These are phyloP conservation scores for Pueraria montana DNA, from an alignment of 306 rosid species.

Conservation along the genomic window DNA sequence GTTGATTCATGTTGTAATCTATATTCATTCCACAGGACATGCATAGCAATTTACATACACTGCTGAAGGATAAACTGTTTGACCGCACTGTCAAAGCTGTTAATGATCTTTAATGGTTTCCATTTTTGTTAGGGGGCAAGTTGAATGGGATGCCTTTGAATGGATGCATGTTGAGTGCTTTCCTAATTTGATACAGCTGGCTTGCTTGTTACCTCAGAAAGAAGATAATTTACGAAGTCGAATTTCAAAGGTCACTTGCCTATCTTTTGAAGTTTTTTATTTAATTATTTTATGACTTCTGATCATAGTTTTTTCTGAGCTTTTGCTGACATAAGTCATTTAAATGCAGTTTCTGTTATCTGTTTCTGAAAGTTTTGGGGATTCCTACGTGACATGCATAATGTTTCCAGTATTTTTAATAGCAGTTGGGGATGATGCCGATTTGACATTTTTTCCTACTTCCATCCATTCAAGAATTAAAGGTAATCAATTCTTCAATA, in stretches of 20 bases:
- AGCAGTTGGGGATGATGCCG: slow-evolving; percentile 84
- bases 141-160: slow-evolving; percentile 89
- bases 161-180: slow-evolving; percentile 95
- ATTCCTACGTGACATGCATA: slow-evolving; percentile 80
- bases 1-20: slow-evolving; percentile 36
- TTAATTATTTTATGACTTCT: slow-evolving; percentile 22
- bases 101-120: slow-evolving; percentile 51
- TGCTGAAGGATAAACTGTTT: slow-evolving; percentile 19
- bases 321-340: slow-evolving; percentile 49
- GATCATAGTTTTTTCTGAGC: slow-evolving; percentile 2
- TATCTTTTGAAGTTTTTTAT: slow-evolving; percentile 33
- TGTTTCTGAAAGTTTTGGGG: slow-evolving; percentile 82
- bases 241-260: slow-evolving; percentile 74
- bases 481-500: slow-evolving; percentile 57
- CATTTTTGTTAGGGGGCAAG: slow-evolving; percentile 70
- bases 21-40: neutral
- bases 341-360: slow-evolving; percentile 86
- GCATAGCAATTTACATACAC: neutral
- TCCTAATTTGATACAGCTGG: slow-evolving; percentile 84
- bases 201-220: slow-evolving; percentile 89
- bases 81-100: slow-evolving; percentile 31
- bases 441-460: slow-evolving; percentile 80
- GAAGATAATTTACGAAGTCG: slow-evolving; percentile 88
- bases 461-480: slow-evolving; percentile 74
- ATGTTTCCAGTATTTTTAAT: slow-evolving; percentile 87